Evolutionary conservation across 352 stramenopile species (phyloP).

Genomic region (Globisporangium uncinulatum): DNA sequence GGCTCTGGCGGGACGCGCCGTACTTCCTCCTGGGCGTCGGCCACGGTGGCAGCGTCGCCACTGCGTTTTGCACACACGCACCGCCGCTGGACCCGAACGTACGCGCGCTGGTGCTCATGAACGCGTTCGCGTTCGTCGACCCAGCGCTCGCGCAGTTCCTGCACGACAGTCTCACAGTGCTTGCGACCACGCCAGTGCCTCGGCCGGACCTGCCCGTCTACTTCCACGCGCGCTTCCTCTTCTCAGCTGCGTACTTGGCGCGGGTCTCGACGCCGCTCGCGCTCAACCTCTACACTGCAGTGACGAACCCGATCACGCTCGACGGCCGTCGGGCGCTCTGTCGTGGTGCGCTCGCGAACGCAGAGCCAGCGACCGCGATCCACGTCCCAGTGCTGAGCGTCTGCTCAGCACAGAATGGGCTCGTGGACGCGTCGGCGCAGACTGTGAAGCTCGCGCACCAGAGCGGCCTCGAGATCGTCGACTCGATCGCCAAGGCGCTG

Average conservation of each 20-base stretch:
- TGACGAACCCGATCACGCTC: conserved; percentile 93
- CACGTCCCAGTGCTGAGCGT: conserved; percentile 82
- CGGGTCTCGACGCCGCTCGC: conserved; percentile 92
- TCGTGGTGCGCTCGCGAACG: conserved; percentile 78
- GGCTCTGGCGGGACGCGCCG: conserved; percentile 63
- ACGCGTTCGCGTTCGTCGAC: conserved; percentile 89
- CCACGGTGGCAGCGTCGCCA: conserved; percentile 88
- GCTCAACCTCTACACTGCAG: conserved; percentile 94
- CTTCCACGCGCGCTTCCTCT: conserved; percentile 94
- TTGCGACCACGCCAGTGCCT: conserved; percentile 85
- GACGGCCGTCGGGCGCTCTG: conserved; percentile 88
- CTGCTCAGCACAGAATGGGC: conserved; percentile 80
- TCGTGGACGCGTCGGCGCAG: conserved; percentile 83
- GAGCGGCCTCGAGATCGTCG: conserved; percentile 44
- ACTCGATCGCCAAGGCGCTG: conserved; percentile 82
- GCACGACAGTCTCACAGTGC: conserved; percentile 94
- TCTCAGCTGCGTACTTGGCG: conserved; percentile 88
- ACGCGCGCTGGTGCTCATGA: conserved; percentile 84
- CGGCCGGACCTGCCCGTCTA: conserved; percentile 93
- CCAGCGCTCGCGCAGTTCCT: conserved; percentile 89
- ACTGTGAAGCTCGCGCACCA: conserved; percentile 61
- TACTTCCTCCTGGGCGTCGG: conserved; percentile 93
- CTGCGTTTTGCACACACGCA: conserved; percentile 61
- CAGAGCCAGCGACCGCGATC: conserved; percentile 50
- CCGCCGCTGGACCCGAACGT: conserved; percentile 48